These are phyloP conservation scores for Hemisphaericaspora lyxosophila DNA, from an alignment of 1,139 yeast species.

Conservation along the genomic window DNA sequence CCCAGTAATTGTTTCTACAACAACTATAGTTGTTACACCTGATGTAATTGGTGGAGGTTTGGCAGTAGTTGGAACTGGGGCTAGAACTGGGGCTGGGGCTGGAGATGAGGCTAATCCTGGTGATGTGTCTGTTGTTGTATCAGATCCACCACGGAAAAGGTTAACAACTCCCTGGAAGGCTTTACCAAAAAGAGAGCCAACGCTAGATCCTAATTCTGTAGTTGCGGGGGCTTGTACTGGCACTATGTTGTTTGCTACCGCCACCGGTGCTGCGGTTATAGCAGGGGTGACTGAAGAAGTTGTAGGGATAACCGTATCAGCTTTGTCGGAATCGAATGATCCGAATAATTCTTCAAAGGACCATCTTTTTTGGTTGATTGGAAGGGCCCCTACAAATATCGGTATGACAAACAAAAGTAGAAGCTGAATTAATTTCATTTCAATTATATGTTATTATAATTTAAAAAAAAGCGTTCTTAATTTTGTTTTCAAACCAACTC, in stretches of 20 bases:
- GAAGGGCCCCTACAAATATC: constrained; percentile 11
- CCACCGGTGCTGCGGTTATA: constrained; percentile 7
- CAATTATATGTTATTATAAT: background rate
- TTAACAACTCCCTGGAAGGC: constrained; percentile 2
- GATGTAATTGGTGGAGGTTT: background rate
- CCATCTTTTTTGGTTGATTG: constrained; percentile 16
- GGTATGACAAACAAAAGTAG: background rate
- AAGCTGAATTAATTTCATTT: background rate
- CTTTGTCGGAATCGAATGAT: constrained; percentile 6
- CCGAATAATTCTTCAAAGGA: constrained; percentile 17
- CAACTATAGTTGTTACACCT: background rate
- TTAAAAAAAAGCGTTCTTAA: too few relatives aligned
- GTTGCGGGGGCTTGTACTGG: constrained; percentile 5
- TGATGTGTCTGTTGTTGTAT: background rate
- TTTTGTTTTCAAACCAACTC: too few relatives aligned
- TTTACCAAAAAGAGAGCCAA: background rate
- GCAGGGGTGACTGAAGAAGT: constrained; percentile 13
- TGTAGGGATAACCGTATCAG: constrained; percentile 1
- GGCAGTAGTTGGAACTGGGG: background rate
- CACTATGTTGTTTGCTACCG: constrained; percentile 12
- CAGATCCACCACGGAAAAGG: background rate
- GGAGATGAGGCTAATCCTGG: constrained; percentile 7
- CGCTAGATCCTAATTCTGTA: constrained; percentile 2
- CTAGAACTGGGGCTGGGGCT: constrained; percentile 5
- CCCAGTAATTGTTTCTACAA: background rate